Percentiles rank a stretch among this genome's conserved stretches.
These are phyloP conservation scores for Apiotrichum gracile DNA, from an alignment of 1,284 basidiomycete species.

Conservation along the genomic window DNA sequence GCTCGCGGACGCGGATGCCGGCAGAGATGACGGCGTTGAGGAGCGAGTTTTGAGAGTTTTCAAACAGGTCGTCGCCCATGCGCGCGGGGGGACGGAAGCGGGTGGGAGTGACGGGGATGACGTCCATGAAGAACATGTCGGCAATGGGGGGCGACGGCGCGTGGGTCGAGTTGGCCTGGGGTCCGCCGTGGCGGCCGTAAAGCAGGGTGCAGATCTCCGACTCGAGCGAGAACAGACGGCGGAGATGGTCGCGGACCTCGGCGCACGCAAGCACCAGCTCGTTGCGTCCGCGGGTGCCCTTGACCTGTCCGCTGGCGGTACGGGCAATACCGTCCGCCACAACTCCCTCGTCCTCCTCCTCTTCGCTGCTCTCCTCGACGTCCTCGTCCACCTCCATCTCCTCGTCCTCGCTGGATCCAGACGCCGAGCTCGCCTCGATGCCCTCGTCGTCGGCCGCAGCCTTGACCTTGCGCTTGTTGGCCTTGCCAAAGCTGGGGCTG, in stretches of 20 bases:
- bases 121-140: constrained; percentile 95
- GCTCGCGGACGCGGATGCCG: constrained; percentile 71
- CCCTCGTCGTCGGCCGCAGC: constrained; percentile 40
- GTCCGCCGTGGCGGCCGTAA: constrained; percentile 87
- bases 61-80: constrained; percentile 89
- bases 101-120: constrained; percentile 84
- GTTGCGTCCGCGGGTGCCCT: constrained; percentile 67
- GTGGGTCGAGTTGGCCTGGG: constrained; percentile 37
- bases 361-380: constrained; percentile 52
- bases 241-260: constrained; percentile 90
- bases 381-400: constrained; percentile 44
- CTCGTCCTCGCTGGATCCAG: constrained; percentile 53
- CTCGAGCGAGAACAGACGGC: constrained; percentile 82
- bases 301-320: constrained; percentile 70
- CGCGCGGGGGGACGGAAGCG: constrained; percentile 91
- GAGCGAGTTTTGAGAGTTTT: constrained; percentile 96
- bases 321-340: constrained; percentile 50
- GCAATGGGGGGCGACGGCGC: constrained; percentile 52
- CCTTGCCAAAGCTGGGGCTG: constrained; percentile 43
- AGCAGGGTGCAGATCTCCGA: constrained; percentile 72
- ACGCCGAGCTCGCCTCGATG: constrained; percentile 24
- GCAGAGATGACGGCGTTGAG: constrained; percentile 76
- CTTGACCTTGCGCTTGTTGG: constrained; percentile 49
- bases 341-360: constrained; percentile 33
- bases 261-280: constrained; percentile 85